A percentile compares a stretch with the other conserved stretches of the same genome.
Evolutionary conservation across 768 basidiomycete genomes (phyloP).

Genomic region (Candolleomyces eurysporus): DNA sequence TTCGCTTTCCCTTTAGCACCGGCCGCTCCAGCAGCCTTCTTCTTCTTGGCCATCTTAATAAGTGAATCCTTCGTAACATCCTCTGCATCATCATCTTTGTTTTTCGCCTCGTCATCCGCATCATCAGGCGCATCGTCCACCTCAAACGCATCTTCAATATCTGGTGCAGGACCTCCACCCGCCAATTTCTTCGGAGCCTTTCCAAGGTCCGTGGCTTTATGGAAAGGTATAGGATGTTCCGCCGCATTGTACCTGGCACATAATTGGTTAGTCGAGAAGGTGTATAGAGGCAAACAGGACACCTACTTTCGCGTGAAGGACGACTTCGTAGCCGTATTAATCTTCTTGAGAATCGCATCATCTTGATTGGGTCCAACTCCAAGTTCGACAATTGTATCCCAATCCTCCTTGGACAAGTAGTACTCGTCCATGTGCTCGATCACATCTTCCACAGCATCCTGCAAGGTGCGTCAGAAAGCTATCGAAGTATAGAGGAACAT

Average conservation of each 20-base stretch:
- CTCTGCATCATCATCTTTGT: constrained; percentile 35
- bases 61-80: constrained; percentile 57
- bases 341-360: constrained; percentile 77
- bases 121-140: constrained; percentile 34
- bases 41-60: constrained; percentile 55
- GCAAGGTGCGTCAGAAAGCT: constrained; percentile 6
- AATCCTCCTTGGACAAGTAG: constrained; percentile 90
- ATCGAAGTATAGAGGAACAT: background rate
- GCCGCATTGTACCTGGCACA: constrained; percentile 72
- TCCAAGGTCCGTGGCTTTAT: constrained; percentile 81
- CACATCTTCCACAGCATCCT: constrained; percentile 80
- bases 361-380: constrained; percentile 82
- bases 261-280: too few relatives aligned
- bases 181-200: constrained; percentile 80
- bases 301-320: constrained; percentile 82
- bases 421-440: constrained; percentile 94
- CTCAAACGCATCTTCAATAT: constrained; percentile 87
- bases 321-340: constrained; percentile 76
- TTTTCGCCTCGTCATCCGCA: constrained; percentile 36
- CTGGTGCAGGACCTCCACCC: constrained; percentile 66
- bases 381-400: constrained; percentile 94
- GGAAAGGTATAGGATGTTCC: constrained; percentile 94
- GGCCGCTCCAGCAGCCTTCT: constrained; percentile 20
- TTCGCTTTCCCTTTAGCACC: constrained; percentile 12
- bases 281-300: background rate